Evolutionary conservation across 805 yeast species (phyloP).

Genomic region (Hemisphaericaspora nanyangensis): DNA sequence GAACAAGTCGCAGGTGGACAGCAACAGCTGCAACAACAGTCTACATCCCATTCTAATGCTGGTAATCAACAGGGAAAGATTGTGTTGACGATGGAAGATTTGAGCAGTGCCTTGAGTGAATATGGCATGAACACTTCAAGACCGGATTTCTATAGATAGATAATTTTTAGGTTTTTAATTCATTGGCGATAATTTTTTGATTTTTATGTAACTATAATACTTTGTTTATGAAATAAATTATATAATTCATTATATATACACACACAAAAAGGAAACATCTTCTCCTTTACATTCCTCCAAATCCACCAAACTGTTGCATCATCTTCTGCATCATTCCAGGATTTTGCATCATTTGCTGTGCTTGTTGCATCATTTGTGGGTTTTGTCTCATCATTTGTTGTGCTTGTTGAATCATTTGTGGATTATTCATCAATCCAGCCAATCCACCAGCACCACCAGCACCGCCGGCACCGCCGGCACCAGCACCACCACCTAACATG

Average conservation of each 20-base stretch:
- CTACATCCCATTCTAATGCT: slow-evolving; percentile 37
- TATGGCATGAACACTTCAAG: slow-evolving; percentile 86
- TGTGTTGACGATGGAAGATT: slow-evolving; percentile 87
- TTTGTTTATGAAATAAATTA: background rate
- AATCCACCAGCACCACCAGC: slow-evolving; percentile 25
- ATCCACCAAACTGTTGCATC: slow-evolving; percentile 79
- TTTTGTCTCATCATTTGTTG: slow-evolving; percentile 44
- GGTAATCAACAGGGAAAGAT: slow-evolving; percentile 67
- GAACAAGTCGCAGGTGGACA: no score
- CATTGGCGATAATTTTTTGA: background rate
- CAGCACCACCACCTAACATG: slow-evolving; percentile 55
- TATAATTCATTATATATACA: background rate
- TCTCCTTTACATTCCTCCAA: slow-evolving; percentile 39
- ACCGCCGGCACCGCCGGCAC: slow-evolving; percentile 30
- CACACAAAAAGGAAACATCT: background rate
- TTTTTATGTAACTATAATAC: background rate
- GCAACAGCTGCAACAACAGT: slow-evolving; percentile 32
- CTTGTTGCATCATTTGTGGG: slow-evolving; percentile 44
- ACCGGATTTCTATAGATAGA: slow-evolving; percentile 87
- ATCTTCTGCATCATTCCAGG: slow-evolving; percentile 47
- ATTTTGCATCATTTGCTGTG: slow-evolving; percentile 45
- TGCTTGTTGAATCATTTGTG: slow-evolving; percentile 44
- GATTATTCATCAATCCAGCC: slow-evolving; percentile 60
- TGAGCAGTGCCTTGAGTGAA: slow-evolving; percentile 88
- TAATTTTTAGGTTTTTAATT: no score